Conservation (phyloP, 164 flowering plant genomes). For the Santalum album region DNA sequence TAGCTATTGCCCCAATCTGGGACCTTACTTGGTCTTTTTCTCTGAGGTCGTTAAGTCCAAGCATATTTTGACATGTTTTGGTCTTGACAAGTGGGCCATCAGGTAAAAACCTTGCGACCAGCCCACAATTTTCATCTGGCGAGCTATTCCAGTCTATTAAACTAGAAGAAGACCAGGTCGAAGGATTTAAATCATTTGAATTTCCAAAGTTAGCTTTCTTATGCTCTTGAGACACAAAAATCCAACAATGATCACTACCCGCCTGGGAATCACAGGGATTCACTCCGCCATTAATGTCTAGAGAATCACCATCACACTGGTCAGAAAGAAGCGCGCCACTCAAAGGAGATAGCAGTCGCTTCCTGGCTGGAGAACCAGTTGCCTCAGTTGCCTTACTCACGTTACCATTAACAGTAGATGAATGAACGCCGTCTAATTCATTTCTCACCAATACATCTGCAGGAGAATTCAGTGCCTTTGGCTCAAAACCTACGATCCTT, state of each 20-base stretch:
- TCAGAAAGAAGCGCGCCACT: slow-evolving; percentile 33
- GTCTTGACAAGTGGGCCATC: slow-evolving; percentile 67
- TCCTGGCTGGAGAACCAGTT: slow-evolving; percentile 42
- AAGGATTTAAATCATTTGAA: slow-evolving; percentile 8
- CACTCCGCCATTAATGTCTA: slow-evolving; percentile 29
- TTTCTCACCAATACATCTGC: slow-evolving; percentile 14
- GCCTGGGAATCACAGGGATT: slow-evolving; percentile 10
- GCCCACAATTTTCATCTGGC: slow-evolving; percentile 11
- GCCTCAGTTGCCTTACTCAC: slow-evolving; percentile 22
- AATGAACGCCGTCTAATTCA: slow-evolving; percentile 5
- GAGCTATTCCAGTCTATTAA: slow-evolving; percentile 21
- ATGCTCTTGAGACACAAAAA: slow-evolving; percentile 24
- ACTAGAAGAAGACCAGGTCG: slow-evolving; percentile 24
- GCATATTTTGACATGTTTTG: slow-evolving; percentile 1
- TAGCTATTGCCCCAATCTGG: slow-evolving; percentile 19
- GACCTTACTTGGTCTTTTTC: slow-evolving; percentile 17
- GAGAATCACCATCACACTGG: slow-evolving; percentile 38
- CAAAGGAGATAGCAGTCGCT: slow-evolving; percentile 64
- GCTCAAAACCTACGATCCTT: slow-evolving; percentile 71
- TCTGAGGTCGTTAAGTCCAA: slow-evolving; percentile 11
- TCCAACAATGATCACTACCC: slow-evolving; percentile 1
- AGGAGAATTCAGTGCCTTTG: slow-evolving; percentile 19
- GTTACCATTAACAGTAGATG: slow-evolving; percentile 14
- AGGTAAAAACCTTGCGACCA: slow-evolving; percentile 25
- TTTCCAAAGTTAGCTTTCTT: slow-evolving; percentile 58